Conservation (phyloP, 2,329 filamentous ascomycete species). For the Albophoma yamanashiensis region DNA sequence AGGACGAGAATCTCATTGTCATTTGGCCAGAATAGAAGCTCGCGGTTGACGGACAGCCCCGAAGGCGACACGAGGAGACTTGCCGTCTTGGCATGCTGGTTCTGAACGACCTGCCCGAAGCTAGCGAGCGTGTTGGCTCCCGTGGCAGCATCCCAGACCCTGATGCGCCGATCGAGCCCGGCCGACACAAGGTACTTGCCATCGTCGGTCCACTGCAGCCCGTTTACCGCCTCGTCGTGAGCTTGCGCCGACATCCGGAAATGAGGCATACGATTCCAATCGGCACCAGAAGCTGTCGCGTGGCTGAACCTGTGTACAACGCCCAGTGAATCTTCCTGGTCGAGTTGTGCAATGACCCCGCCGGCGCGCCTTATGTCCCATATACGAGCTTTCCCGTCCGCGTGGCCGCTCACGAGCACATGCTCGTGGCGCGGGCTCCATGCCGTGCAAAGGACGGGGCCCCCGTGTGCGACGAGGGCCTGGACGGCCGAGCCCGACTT, state of each 20-base stretch:
- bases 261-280: conserved; percentile 18
- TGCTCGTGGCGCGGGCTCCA: conserved; percentile 81
- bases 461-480: conserved; percentile 57
- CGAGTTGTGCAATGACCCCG: conserved; percentile 64
- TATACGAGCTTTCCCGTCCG: conserved; percentile 71
- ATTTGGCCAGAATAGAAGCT: conserved; percentile 73
- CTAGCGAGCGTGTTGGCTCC: conserved; percentile 81
- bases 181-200: conserved; percentile 67
- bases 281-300: conserved; percentile 18
- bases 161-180: conserved; percentile 73
- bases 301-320: conserved; percentile 34
- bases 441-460: conserved; percentile 55
- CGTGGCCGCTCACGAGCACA: conserved; percentile 72
- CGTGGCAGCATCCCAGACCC: conserved; percentile 74
- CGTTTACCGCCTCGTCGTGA: conserved; percentile 75
- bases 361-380: conserved; percentile 82
- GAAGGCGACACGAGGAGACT: conserved; percentile 54
- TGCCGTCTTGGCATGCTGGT: conserved; percentile 52
- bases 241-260: conserved; percentile 49
- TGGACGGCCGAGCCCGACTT: conserved; percentile 67
- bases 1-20: conserved; percentile 70
- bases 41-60: conserved; percentile 42
- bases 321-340: conserved; percentile 75
- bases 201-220: conserved; percentile 73
- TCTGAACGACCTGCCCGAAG: conserved; percentile 75